Evolutionary conservation across 805 yeast genomes (phyloP).

Genomic region (Lipomyces mesembrius): DNA sequence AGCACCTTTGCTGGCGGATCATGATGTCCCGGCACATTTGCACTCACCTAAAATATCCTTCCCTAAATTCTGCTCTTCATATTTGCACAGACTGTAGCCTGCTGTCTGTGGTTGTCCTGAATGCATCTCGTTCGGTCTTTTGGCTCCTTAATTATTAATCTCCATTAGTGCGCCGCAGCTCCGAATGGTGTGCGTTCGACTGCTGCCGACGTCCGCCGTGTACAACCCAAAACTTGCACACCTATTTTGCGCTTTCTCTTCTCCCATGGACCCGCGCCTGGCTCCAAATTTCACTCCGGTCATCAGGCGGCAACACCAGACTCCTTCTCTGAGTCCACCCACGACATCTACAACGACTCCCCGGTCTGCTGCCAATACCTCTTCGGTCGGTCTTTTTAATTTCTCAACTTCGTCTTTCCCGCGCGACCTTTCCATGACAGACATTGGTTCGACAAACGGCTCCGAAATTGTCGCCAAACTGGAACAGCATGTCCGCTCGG

Average conservation of each 20-base stretch:
- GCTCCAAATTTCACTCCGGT: slow-evolving; percentile 30
- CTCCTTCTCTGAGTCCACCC: neutral
- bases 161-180: too few relatives aligned
- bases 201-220: too few relatives aligned
- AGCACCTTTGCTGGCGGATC: too few relatives aligned
- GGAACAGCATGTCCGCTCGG: slow-evolving; percentile 9
- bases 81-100: too few relatives aligned
- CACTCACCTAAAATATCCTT: too few relatives aligned
- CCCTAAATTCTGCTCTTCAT: too few relatives aligned
- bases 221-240: too few relatives aligned
- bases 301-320: neutral
- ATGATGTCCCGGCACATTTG: too few relatives aligned
- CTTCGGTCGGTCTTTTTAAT: neutral
- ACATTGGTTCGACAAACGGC: neutral
- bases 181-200: too few relatives aligned
- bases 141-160: too few relatives aligned
- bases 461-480: slow-evolving; percentile 5
- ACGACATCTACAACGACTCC: neutral
- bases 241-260: neutral
- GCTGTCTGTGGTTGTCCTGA: too few relatives aligned
- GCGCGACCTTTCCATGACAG: neutral
- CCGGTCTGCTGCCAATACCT: neutral
- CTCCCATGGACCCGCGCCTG: slow-evolving; percentile 29
- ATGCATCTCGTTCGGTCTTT: too few relatives aligned
- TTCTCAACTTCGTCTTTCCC: neutral